Evolutionary conservation across 1,139 yeast species (phyloP), one percentile per base, ranked within the genome.

Genomic region (Pichiaceae sp.): DNA sequence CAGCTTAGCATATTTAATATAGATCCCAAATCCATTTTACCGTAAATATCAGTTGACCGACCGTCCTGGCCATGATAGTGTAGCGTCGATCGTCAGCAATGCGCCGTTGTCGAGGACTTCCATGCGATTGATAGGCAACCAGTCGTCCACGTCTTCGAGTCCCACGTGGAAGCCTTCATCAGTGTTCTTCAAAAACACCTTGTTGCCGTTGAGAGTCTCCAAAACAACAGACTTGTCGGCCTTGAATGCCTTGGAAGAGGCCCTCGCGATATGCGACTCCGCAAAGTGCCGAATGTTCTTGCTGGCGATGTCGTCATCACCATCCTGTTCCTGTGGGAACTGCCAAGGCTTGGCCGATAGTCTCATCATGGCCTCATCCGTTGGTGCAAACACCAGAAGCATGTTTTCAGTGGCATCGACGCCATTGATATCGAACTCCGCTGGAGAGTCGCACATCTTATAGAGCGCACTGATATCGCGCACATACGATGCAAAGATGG

Each of bases 261-360:
- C 54, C 25, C 58, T 53, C 19, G 67, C 68, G 15, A 78, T 57
- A 53, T 80, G 87, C 20, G 75, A 68, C 42, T 66, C 59, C 29
- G 78, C 64, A 47, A 76, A 79, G 42, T 62, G 60, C 32, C 66
- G 53, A 31, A 77, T 56, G 52, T 80, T 80, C 4, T 59, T 47
- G 12, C 57, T 53, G 5, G 72, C 64, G 0, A 67, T 61, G 25
- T 57, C 52, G 34, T 73, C 78, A 42, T 37, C 63, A 5, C 60
- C 63, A 15, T 75, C 57, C 2, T 60, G 42, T 8, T 50, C 55
- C 31, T 33, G 14, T 1, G 89, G 87, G 53, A 76, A 79, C 49
- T 77, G 76, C 87, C 87, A 79, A 26, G 87, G 87, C 50, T 79
- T 79, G 42, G 57, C 32, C 34, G 41, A 53, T 56, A 58, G 52